Base-by-base conservation (phyloP, 169 alveolate genomes). In the Cryptosporidium xiaoi region DNA sequence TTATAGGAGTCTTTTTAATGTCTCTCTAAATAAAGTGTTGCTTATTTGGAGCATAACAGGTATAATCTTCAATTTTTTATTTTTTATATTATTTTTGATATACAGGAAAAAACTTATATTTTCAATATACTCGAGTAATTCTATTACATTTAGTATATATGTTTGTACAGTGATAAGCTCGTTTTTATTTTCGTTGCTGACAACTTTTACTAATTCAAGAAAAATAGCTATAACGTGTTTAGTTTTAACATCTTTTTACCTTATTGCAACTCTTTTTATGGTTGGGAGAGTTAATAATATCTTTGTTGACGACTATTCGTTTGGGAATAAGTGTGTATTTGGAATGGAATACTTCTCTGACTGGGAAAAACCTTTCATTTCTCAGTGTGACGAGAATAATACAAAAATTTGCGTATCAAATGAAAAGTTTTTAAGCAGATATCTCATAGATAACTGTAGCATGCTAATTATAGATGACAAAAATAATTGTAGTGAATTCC, bases 211-310 rank as follows among this genome's bases (percentile, higher is more conserved):
- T 36, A 34, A 58, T 24, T 56, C 77, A 5, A 77, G 87, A 50
- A 77, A 48, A 44, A 31, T 77, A 18, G 87, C 87, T 4, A 77
- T 77, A 34, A 29, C 64, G 8, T 77, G 87, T 29, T 60, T 77
- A 60, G 24, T 31, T n/a, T 60, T 62, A 18, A 77, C 71, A 5
- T 18, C 24, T n/a, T 36, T 60, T 27, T 40, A 77, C 51, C 51
- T 77, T 4, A 62, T 77, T n/a, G 13, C 65, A 3, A 62, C 53
- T 13, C 27, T 60, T 31, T 2, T 62, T 10, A 62, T 62, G 71
- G 27, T 77, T 24, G 40, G 15, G 18, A 16, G 24, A 10, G 48
- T 77, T 15, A 44, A 46, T 40, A 7, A 20, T 12, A 60, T 77
- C 8, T 29, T 77, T 62, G 12, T 24, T 36, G 64, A 77, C 36